Conservation (phyloP, 2,329 filamentous ascomycete species). For the Elsinoe fawcettii region DNA sequence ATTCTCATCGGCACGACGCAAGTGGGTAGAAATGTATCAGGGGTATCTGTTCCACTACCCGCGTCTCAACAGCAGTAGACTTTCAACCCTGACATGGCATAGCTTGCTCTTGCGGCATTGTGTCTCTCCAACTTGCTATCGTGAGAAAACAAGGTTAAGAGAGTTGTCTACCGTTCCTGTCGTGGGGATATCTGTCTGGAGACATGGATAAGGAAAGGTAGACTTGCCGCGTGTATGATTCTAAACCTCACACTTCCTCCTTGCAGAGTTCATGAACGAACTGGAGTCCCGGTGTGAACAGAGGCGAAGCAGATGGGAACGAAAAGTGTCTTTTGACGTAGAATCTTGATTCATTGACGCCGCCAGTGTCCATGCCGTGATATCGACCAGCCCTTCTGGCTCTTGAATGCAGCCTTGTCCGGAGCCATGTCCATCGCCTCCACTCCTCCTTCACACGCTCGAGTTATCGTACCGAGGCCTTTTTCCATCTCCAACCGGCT, state of each 20-base stretch:
- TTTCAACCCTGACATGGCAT: constrained; percentile 10
- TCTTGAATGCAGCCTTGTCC: not conserved
- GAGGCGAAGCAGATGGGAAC: not conserved
- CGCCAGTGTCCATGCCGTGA: constrained; percentile 4
- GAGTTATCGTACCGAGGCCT: not conserved
- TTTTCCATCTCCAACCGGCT: not conserved
- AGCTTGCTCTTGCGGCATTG: constrained; percentile 9
- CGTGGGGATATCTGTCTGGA: not conserved
- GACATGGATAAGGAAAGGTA: constrained; percentile 9
- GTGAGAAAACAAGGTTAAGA: not conserved
- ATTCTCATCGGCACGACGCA: not conserved
- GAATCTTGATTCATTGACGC: constrained; percentile 8
- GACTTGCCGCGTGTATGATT: not conserved
- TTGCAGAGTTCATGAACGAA: too few species aligned
- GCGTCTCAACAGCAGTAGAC: constrained; percentile 7
- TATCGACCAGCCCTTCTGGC: not conserved
- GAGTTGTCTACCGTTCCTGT: not conserved
- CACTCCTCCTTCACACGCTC: not conserved
- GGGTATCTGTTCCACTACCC: constrained; percentile 14
- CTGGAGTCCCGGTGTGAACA: too few species aligned
- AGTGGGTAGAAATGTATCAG: not conserved
- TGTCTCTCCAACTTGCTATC: not conserved
- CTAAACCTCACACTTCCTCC: not conserved
- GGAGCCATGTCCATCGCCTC: not conserved
- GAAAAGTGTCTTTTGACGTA: not conserved